These are phyloP conservation scores for Populus trichocarpa DNA, from an alignment of 441 rosid species.

Conservation along the genomic window DNA sequence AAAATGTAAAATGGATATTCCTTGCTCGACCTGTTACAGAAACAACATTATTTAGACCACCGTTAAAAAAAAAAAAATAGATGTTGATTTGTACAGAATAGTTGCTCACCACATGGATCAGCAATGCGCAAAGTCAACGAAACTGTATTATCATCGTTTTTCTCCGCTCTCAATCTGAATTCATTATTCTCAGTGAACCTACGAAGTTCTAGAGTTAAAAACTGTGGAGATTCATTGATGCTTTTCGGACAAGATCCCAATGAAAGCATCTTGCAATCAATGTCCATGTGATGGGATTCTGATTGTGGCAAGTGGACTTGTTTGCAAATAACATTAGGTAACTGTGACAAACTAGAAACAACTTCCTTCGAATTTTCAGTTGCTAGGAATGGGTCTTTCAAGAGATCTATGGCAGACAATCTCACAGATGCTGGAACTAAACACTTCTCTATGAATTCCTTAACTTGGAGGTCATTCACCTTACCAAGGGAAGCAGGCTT, in stretches of 20 bases:
- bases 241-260: conserved; percentile 35
- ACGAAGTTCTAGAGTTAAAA: conserved; percentile 38
- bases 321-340: conserved; percentile 28
- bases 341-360: conserved; percentile 15
- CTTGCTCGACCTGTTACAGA: conserved; percentile 49
- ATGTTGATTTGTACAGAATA: background rate
- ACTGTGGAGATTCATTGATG: conserved; percentile 26
- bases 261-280: conserved; percentile 51
- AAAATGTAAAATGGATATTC: conserved; percentile 58
- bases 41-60: conserved; percentile 7
- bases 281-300: conserved; percentile 59
- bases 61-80: background rate
- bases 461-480: conserved; percentile 65
- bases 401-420: conserved; percentile 64
- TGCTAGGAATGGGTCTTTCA: conserved; percentile 69
- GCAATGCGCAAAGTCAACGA: conserved; percentile 55
- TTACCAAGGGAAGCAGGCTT: conserved; percentile 76
- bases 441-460: conserved; percentile 81
- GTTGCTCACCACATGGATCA: conserved; percentile 35
- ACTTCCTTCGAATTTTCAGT: conserved; percentile 42
- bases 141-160: conserved; percentile 41
- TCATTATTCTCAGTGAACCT: conserved; percentile 36
- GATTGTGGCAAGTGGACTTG: conserved; percentile 27
- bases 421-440: conserved; percentile 65
- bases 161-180: conserved; percentile 53